Conservation (phyloP, 257 asterid species). For the Primulina huaijiensis region DNA sequence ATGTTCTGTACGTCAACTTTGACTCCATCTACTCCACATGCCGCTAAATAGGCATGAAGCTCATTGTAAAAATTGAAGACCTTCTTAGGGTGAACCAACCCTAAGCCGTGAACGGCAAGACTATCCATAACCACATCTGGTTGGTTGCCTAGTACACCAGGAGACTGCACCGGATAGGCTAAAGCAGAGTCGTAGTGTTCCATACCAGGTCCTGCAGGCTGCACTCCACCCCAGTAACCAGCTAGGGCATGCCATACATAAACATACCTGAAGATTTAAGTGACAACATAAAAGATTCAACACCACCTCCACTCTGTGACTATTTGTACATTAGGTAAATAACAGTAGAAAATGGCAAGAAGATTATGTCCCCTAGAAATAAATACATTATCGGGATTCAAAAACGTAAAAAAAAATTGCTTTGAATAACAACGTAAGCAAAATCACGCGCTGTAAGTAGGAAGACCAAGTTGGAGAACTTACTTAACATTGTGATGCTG, state of each 20-base stretch:
- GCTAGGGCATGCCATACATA: constrained; percentile 97
- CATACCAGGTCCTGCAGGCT: constrained; percentile 78
- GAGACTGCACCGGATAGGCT: constrained; percentile 89
- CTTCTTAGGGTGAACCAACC: constrained; percentile 86
- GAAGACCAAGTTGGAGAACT: constrained; percentile 23
- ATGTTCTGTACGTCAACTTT: constrained; percentile 98
- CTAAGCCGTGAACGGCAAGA: constrained; percentile 87
- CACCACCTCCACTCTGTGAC: background rate
- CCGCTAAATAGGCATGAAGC: constrained; percentile 83
- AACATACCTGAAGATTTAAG: constrained; percentile 43
- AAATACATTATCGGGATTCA: background rate
- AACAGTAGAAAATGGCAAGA: background rate
- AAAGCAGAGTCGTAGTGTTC: constrained; percentile 83
- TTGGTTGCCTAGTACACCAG: constrained; percentile 89
- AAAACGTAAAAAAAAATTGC: constrained; percentile 7
- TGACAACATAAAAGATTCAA: background rate
- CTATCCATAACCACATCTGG: constrained; percentile 98
- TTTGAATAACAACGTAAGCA: background rate
- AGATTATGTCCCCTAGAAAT: background rate
- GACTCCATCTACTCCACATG: constrained; percentile 97
- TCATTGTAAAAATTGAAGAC: constrained; percentile 89
- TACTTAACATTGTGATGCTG: constrained; percentile 62
- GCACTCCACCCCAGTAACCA: constrained; percentile 98
- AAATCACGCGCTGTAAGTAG: background rate
- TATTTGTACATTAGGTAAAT: background rate